Conservation (phyloP, 2,329 filamentous ascomycete genomes). For the Pseudocercospora cruenta region DNA sequence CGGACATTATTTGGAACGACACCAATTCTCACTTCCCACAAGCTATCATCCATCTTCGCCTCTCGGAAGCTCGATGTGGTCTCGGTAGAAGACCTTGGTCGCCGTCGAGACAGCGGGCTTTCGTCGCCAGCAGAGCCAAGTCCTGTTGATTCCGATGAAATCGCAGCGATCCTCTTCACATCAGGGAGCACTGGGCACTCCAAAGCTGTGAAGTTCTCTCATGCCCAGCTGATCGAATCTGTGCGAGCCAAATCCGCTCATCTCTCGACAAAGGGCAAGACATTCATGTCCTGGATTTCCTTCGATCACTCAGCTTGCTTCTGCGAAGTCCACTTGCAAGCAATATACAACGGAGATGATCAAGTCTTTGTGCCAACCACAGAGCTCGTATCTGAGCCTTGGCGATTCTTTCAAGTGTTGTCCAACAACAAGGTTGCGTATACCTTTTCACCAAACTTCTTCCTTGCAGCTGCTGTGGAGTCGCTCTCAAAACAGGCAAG, state of each 20-base stretch:
- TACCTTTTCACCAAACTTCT: constrained; percentile 54
- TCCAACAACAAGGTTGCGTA: constrained; percentile 47
- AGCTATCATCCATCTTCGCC: constrained; percentile 21
- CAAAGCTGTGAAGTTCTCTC: constrained; percentile 29
- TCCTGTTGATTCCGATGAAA: not conserved
- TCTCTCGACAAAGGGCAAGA: constrained; percentile 16
- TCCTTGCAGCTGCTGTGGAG: constrained; percentile 34
- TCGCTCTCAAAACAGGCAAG: constrained; percentile 15
- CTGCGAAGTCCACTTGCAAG: constrained; percentile 56
- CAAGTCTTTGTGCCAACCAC: constrained; percentile 53
- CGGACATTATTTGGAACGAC: constrained; percentile 21
- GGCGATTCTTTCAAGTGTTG: constrained; percentile 46
- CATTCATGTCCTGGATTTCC: constrained; percentile 30
- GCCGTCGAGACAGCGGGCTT: constrained; percentile 11
- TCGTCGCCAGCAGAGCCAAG: constrained; percentile 9
- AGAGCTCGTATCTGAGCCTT: constrained; percentile 47
- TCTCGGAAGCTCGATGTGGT: constrained; percentile 21
- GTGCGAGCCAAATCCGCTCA: constrained; percentile 20
- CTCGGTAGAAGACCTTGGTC: constrained; percentile 18
- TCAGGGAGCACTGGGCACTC: constrained; percentile 30
- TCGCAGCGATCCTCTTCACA: constrained; percentile 30
- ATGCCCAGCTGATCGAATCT: constrained; percentile 23
- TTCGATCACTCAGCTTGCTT: constrained; percentile 60
- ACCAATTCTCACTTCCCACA: constrained; percentile 19
- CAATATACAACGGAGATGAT: constrained; percentile 45